Percentiles rank a stretch among this genome's conserved stretches.
Evolutionary conservation across 805 yeast genomes (phyloP).

Genomic region (Candida chauliodis): DNA sequence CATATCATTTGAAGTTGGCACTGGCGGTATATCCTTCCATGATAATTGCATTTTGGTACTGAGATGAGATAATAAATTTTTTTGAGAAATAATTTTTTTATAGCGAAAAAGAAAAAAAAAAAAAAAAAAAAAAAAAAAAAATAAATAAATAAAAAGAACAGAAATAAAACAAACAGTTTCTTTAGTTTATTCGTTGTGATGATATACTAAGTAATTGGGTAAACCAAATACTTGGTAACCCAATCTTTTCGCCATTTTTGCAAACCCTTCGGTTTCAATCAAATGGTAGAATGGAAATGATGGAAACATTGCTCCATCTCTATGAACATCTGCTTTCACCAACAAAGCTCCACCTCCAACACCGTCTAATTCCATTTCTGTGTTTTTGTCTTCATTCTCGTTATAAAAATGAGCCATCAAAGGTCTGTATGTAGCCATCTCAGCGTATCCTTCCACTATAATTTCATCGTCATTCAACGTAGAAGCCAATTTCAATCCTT

Average conservation of each 20-base stretch:
- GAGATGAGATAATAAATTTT: conserved; percentile 7
- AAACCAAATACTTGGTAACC: conserved; percentile 90
- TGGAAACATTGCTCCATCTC: conserved; percentile 99
- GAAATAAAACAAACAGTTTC: neutral
- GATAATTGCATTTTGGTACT: conserved; percentile 75
- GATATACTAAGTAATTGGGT: conserved; percentile 92
- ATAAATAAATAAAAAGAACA: too few relatives aligned
- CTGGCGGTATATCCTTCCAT: conserved; percentile 98
- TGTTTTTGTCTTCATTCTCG: conserved; percentile 53
- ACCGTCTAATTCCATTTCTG: conserved; percentile 88
- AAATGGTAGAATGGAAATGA: conserved; percentile 95
- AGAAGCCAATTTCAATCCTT: conserved; percentile 72
- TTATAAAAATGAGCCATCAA: conserved; percentile 89
- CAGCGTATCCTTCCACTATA: conserved; percentile 90
- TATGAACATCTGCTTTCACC: conserved; percentile 95
- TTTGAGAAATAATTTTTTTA: conserved; percentile 1
- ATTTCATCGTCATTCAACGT: conserved; percentile 82
- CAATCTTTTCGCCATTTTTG: conserved; percentile 93
- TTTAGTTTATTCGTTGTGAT: conserved; percentile 64
- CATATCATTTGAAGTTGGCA: conserved; percentile 87
- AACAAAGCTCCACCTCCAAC: conserved; percentile 97
- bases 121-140: neutral
- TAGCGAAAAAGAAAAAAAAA: conserved; percentile 1
- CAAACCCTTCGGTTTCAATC: conserved; percentile 97
- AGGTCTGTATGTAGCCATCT: conserved; percentile 90